Base-by-base conservation (phyloP, 768 basidiomycete genomes). In the Mrakia frigida region DNA sequence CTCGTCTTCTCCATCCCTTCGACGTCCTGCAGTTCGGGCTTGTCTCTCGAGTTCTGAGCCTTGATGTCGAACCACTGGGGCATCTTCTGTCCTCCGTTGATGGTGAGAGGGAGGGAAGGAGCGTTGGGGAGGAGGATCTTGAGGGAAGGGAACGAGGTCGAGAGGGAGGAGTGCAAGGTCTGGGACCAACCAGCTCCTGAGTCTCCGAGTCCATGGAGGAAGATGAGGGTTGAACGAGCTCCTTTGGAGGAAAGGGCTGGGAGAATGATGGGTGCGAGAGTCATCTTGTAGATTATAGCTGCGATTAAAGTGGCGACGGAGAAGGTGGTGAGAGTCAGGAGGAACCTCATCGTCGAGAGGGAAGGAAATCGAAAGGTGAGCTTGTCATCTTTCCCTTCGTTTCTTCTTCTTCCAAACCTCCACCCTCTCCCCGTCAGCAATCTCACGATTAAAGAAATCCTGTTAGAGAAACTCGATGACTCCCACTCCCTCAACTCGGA, bases 11-110 rank as follows among this genome's bases (percentile, higher is more conserved):
- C 73, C 73, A 74, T 63, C n/a, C 73, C 73, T 28, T 25, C 41
- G 2, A 37, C 23, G n/a, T 63, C 63, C 46, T 63, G 73, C 39
- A 53, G 25, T 14, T 63, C 73, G 7, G 73, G 59, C 28, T 41
- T 10, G 23, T 63, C 59, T 35, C 73, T 39, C 14, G 53, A 43
- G 1, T 39, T 35, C 5, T n/a, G 23, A 41, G 46, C 14, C 7
- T n/a, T 63, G 50, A 74, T 63, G 41, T 72, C 52, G 35, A 52
- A 72, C 70, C 70, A 72, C 23, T 59, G 50, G 3, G 70, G 70
- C 25, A 72, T 72, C 53, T 25, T 18, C 53, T 56, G 50, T 6
- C 70, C 70, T 11, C 70, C 70, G 50, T 25, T 35, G 53, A 50
- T 50, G 11, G 70, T 71, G 9, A 72, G 41, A 7, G 69, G 69